These are phyloP conservation scores for Candida ponderosae DNA, from an alignment of 805 yeast species.

Conservation along the genomic window DNA sequence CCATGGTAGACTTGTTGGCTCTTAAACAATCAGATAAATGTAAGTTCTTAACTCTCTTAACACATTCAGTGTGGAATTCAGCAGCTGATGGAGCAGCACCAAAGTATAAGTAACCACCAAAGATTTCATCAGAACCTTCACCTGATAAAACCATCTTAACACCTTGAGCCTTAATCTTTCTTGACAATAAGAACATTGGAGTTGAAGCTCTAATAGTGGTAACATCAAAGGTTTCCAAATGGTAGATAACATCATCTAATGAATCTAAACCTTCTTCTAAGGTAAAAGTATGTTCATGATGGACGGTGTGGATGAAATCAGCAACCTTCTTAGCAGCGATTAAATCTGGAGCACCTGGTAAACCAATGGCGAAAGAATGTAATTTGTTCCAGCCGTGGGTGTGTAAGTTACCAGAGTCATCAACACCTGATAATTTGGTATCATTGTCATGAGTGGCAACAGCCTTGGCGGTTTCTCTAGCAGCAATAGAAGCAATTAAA, in stretches of 20 bases:
- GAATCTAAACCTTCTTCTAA: slow-evolving; percentile 96
- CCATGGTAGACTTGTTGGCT: slow-evolving; percentile 99
- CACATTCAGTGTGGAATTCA: slow-evolving; percentile 95
- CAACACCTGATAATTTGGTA: slow-evolving; percentile 84
- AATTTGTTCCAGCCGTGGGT: slow-evolving; percentile 70
- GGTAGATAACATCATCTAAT: slow-evolving; percentile 86
- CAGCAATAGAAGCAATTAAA: slow-evolving; percentile 93
- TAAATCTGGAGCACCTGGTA: slow-evolving; percentile 97
- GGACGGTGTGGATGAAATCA: slow-evolving; percentile 89
- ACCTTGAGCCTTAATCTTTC: slow-evolving; percentile 99
- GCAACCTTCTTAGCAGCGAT: slow-evolving; percentile 96
- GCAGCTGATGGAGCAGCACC: slow-evolving; percentile 91
- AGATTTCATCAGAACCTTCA: slow-evolving; percentile 98
- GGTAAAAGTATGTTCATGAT: slow-evolving; percentile 97
- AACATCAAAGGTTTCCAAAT: slow-evolving; percentile 95
- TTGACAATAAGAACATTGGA: slow-evolving; percentile 92
- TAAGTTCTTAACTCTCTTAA: slow-evolving; percentile 92
- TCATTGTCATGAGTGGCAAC: slow-evolving; percentile 35
- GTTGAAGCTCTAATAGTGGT: slow-evolving; percentile 99
- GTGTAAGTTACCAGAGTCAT: slow-evolving; percentile 77
- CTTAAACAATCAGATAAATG: slow-evolving; percentile 96
- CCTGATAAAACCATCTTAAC: slow-evolving; percentile 99
- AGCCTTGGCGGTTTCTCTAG: slow-evolving; percentile 87
- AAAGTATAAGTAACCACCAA: slow-evolving; percentile 97
- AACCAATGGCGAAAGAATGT: slow-evolving; percentile 95